Conservation (phyloP, 169 alveolate genomes). For the Perkinsus marinus region DNA sequence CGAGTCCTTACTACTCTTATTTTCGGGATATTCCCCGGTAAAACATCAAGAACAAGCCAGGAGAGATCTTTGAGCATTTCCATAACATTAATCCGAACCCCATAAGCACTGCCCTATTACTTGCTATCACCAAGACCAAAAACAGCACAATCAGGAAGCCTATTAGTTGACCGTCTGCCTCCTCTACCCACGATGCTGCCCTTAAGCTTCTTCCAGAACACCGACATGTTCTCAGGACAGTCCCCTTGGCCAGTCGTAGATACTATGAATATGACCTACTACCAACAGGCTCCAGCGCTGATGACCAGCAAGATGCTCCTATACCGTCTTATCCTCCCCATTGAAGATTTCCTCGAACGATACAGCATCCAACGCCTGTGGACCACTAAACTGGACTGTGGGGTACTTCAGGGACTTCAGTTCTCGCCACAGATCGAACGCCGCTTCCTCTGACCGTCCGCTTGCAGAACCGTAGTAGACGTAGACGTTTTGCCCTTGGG, state of each 20-base stretch:
- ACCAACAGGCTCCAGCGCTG: background rate
- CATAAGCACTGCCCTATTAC: background rate
- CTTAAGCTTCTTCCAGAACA: constrained; percentile 34
- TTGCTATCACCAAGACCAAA: background rate
- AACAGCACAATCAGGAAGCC: background rate
- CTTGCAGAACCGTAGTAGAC: background rate
- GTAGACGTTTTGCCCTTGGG: background rate
- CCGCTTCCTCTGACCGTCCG: background rate
- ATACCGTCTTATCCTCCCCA: background rate
- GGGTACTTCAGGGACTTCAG: background rate
- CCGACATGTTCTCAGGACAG: constrained; percentile 35
- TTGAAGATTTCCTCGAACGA: background rate
- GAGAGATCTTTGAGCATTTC: too few relatives aligned
- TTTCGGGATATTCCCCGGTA: too few relatives aligned
- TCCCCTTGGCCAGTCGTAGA: constrained; percentile 60
- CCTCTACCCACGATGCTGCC: constrained; percentile 33
- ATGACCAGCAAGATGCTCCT: background rate
- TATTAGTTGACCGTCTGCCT: background rate
- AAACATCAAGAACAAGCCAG: too few relatives aligned
- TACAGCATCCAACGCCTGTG: background rate
- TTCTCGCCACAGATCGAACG: background rate
- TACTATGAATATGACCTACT: constrained; percentile 35
- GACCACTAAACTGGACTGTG: background rate
- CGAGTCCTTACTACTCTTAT: too few relatives aligned
- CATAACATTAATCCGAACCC: too few relatives aligned